Percentiles rank a stretch among this genome's conserved stretches.
Evolutionary conservation across 441 rosid genomes (phyloP).

Genomic region (Capsella rubella): DNA sequence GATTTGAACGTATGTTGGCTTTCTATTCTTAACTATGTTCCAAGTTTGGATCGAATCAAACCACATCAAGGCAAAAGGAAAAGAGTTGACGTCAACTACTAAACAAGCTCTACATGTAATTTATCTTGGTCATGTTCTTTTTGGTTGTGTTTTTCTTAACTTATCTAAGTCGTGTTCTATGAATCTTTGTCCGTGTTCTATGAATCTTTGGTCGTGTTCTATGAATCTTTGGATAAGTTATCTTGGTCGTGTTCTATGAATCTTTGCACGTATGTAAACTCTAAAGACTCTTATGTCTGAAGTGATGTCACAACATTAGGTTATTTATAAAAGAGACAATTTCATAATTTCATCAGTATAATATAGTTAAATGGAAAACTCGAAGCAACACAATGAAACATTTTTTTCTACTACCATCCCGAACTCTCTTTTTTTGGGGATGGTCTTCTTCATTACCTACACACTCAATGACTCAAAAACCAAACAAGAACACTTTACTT

Average conservation of each 20-base stretch:
- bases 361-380: slow-evolving; percentile 14
- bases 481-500: slow-evolving; percentile 20
- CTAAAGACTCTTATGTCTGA: not conserved
- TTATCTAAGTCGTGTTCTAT: no score
- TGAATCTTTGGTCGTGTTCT: no score
- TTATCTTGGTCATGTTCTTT: no score
- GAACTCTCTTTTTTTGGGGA: slow-evolving; percentile 21
- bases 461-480: slow-evolving; percentile 28
- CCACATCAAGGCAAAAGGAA: no score
- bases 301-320: slow-evolving; percentile 23
- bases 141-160: no score
- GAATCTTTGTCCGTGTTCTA: no score
- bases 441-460: slow-evolving; percentile 22
- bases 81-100: no score
- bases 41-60: no score
- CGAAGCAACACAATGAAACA: slow-evolving; percentile 26
- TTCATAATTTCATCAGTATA: not conserved
- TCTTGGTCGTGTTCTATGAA: no score
- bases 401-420: slow-evolving; percentile 38
- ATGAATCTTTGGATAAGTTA: not conserved
- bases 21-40: no score
- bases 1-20: no score
- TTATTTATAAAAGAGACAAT: not conserved
- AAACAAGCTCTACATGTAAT: no score
- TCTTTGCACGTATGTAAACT: not conserved